These are phyloP conservation scores for Bisporella sp. DNA, from an alignment of 2,329 filamentous ascomycete species.

Conservation along the genomic window DNA sequence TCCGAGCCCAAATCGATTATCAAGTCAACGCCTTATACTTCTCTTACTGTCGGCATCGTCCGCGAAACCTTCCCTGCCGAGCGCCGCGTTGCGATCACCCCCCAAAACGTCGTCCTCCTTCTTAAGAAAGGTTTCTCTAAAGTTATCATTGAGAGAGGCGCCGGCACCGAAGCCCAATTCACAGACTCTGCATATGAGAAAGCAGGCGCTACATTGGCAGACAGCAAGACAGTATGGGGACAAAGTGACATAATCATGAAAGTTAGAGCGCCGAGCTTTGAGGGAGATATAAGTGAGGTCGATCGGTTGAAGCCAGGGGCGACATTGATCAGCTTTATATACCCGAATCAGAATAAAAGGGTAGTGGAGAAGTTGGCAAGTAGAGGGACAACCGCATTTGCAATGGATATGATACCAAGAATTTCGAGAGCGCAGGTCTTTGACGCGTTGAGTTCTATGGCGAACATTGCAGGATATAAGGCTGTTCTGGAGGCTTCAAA, in stretches of 20 bases:
- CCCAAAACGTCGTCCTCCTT: conserved; percentile 72
- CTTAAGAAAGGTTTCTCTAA: conserved; percentile 79
- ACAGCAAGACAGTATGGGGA: conserved; percentile 62
- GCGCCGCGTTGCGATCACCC: conserved; percentile 77
- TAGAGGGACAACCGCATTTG: conserved; percentile 68
- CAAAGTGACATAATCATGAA: conserved; percentile 76
- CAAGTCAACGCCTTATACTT: conserved; percentile 50
- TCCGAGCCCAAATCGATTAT: conserved; percentile 9
- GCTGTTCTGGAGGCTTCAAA: conserved; percentile 86
- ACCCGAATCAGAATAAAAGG: conserved; percentile 72
- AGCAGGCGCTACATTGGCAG: conserved; percentile 72
- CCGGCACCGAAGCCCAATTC: conserved; percentile 72
- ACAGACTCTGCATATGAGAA: conserved; percentile 69
- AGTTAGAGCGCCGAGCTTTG: conserved; percentile 64
- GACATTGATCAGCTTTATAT: conserved; percentile 76
- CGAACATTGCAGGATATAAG: conserved; percentile 91
- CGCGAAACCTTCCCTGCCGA: conserved; percentile 73
- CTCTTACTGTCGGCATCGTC: conserved; percentile 72
- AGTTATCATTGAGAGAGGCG: conserved; percentile 72
- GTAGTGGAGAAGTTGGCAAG: conserved; percentile 67
- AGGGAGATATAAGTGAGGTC: conserved; percentile 55
- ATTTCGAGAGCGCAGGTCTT: conserved; percentile 87
- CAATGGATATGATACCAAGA: conserved; percentile 89
- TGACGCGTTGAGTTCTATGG: conserved; percentile 84
- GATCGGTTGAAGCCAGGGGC: conserved; percentile 60